Evolutionary conservation across 805 yeast species (phyloP).

Genomic region (Monosporozyma yasuniensis): DNA sequence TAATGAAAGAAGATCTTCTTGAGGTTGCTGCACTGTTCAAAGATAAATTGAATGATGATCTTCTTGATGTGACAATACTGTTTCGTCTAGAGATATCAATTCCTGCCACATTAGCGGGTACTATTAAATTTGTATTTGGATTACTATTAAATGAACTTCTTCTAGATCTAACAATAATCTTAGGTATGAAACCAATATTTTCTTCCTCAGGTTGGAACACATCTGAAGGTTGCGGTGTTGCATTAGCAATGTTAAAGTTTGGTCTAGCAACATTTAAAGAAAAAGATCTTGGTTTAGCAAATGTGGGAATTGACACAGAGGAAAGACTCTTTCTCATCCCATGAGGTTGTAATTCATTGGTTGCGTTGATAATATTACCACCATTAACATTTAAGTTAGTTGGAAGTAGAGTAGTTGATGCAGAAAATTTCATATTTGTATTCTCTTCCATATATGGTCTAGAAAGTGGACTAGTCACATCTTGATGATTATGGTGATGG

Average conservation of each 20-base stretch:
- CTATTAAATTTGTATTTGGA: background rate
- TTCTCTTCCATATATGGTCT: background rate
- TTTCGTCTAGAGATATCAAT: background rate
- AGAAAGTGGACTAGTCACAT: background rate
- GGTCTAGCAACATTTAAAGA: constrained; percentile 23
- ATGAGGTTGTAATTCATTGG: background rate
- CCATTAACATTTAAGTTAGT: background rate
- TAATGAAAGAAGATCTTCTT: constrained; percentile 22
- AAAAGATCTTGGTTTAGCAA: constrained; percentile 25
- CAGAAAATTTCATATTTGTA: constrained; percentile 1
- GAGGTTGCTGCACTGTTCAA: constrained; percentile 15
- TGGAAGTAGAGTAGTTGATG: background rate
- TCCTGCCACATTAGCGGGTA: background rate
- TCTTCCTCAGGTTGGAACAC: constrained; percentile 19
- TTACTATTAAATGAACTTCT: constrained; percentile 22
- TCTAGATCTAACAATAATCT: constrained; percentile 29
- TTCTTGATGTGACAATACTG: constrained; percentile 12
- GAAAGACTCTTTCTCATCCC: constrained; percentile 3
- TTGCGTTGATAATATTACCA: background rate
- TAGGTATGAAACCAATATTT: constrained; percentile 30
- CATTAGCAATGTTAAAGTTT: background rate
- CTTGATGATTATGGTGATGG: background rate
- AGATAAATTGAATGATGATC: constrained; percentile 25
- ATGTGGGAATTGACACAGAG: constrained; percentile 1
- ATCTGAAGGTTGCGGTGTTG: background rate